Evolutionary conservation across 148 eudicot genomes (phyloP).

Genomic region (Pouteria glomerata): DNA sequence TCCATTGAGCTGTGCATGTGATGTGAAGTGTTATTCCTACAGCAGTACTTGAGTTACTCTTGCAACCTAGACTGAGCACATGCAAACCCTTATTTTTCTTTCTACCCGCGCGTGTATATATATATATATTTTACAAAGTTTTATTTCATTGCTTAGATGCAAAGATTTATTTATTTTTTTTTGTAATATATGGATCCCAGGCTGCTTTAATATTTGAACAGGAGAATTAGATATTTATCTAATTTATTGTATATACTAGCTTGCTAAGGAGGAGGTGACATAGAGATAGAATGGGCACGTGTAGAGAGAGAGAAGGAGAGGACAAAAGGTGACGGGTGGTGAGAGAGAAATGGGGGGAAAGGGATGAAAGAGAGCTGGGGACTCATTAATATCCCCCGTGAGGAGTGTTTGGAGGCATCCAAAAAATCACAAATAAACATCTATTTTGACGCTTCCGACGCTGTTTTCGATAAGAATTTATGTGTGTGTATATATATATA

Average conservation of each 20-base stretch:
- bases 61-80: too few species aligned
- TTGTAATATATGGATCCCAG: too few species aligned
- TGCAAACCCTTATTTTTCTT: too few species aligned
- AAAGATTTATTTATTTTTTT: too few species aligned
- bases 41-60: too few species aligned
- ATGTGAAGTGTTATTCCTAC: too few species aligned
- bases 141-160: too few species aligned
- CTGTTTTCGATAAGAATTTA: constrained; percentile 46
- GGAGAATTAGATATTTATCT: background rate
- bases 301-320: constrained; percentile 36
- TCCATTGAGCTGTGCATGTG: too few species aligned
- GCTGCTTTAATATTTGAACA: too few species aligned
- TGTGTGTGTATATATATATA: background rate
- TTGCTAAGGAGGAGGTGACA: background rate
- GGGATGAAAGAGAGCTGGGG: constrained; percentile 16
- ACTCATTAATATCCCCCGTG: constrained; percentile 59
- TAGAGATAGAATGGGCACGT: constrained; percentile 41
- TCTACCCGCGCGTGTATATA: too few species aligned
- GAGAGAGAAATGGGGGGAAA: constrained; percentile 24
- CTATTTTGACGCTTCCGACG: constrained; percentile 42
- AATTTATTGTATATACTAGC: too few species aligned
- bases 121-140: too few species aligned
- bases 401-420: constrained; percentile 77
- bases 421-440: constrained; percentile 31
- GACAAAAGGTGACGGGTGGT: constrained; percentile 57